Conservation (phyloP, 805 yeast species). For the Zygosaccharomyces kombuchaensis region DNA sequence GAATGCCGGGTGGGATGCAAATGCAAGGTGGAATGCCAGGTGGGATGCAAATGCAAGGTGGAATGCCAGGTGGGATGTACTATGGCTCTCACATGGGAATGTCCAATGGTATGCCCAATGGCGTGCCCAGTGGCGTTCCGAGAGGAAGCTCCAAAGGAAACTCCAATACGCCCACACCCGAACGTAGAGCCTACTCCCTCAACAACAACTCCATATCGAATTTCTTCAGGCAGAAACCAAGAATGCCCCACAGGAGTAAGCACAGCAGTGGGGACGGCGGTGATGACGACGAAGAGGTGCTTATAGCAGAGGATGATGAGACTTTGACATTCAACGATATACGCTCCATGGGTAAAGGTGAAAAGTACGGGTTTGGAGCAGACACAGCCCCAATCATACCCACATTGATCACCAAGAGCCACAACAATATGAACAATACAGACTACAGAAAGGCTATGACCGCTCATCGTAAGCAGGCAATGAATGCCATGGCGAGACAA, state of each 20-base stretch:
- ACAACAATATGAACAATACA: constrained; percentile 42
- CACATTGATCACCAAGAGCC: constrained; percentile 44
- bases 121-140: not conserved
- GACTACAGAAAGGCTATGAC: constrained; percentile 69
- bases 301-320: constrained; percentile 30
- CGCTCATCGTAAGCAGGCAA: constrained; percentile 57
- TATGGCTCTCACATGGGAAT: constrained; percentile 7
- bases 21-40: not conserved
- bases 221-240: constrained; percentile 23
- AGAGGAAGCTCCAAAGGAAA: constrained; percentile 1
- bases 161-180: constrained; percentile 13
- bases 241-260: constrained; percentile 10
- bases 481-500: constrained; percentile 42
- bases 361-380: constrained; percentile 45
- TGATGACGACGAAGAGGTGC: constrained; percentile 39
- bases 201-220: constrained; percentile 24
- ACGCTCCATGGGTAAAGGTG: constrained; percentile 56
- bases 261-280: constrained; percentile 28
- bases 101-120: constrained; percentile 17
- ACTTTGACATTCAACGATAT: constrained; percentile 60
- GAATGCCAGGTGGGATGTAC: not conserved
- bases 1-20: not conserved
- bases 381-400: constrained; percentile 77
- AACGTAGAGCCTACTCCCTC: constrained; percentile 21
- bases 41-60: not conserved